Percentiles rank a stretch among this genome's conserved stretches.
These are phyloP conservation scores for Calonectria henricotiae DNA, from an alignment of 2,329 filamentous ascomycete species.

Conservation along the genomic window DNA sequence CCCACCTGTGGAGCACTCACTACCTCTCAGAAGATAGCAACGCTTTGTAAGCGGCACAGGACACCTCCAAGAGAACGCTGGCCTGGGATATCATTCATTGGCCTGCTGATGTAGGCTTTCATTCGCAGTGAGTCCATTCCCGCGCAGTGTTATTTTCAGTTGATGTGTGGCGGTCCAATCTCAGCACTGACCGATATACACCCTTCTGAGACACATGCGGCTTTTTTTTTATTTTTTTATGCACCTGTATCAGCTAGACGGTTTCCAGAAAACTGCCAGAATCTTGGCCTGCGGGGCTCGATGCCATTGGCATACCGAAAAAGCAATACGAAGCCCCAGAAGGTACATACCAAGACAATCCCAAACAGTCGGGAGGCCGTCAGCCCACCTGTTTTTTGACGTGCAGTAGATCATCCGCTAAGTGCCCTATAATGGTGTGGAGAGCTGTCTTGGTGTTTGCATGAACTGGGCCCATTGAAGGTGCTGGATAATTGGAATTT, in stretches of 20 bases:
- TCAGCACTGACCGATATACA: neutral
- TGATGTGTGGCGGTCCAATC: neutral
- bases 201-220: neutral
- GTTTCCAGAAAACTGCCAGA: neutral
- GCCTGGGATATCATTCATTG: too few relatives aligned
- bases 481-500: neutral
- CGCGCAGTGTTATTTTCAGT: neutral
- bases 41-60: neutral
- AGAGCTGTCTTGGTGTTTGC: neutral
- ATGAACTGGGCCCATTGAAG: neutral
- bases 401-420: conserved; percentile 3
- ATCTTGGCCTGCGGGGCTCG: conserved; percentile 15
- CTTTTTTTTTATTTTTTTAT: neutral
- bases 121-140: neutral
- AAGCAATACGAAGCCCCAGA: neutral
- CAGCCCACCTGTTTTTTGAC: neutral
- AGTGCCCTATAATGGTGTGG: neutral
- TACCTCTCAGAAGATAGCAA: too few relatives aligned
- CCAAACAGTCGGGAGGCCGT: neutral
- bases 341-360: neutral
- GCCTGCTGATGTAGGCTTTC: conserved; percentile 12
- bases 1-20: neutral
- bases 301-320: neutral
- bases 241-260: neutral
- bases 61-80: too few relatives aligned